Percentiles rank a stretch among this genome's conserved stretches.
Conservation (phyloP, 2,329 filamentous ascomycete species). For the Dryadomyces sulphureus region DNA sequence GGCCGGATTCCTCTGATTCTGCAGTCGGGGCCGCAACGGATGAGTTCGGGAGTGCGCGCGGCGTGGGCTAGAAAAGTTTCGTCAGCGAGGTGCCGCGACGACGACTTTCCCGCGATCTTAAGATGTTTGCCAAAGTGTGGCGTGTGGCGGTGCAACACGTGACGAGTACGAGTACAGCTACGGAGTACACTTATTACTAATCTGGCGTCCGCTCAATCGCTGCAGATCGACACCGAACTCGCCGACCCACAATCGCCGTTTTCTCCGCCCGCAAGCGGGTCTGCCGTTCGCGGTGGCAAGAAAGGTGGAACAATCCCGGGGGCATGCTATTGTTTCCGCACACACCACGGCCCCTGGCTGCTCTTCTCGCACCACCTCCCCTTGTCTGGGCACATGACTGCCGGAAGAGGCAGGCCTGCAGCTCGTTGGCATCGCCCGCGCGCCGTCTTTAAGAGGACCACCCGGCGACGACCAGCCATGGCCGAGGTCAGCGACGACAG, state of each 20-base stretch:
- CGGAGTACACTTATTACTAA: no score
- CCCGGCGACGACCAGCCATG: constrained; percentile 8
- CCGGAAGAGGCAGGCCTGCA: constrained; percentile 3
- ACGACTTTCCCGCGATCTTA: background rate
- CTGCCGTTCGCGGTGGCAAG: background rate
- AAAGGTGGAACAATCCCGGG: constrained; percentile 7
- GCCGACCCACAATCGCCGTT: no score
- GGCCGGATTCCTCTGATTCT: background rate
- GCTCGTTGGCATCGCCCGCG: constrained; percentile 9
- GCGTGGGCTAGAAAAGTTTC: background rate
- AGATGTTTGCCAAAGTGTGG: constrained; percentile 1
- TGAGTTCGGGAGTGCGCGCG: background rate
- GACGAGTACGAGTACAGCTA: background rate
- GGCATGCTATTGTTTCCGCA: constrained; percentile 8
- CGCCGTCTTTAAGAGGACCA: constrained; percentile 12
- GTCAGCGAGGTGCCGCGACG: background rate
- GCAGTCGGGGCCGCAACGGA: background rate
- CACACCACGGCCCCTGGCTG: background rate
- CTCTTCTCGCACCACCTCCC: background rate
- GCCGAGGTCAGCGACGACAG: background rate
- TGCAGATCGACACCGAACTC: no score
- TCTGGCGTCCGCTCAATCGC: no score
- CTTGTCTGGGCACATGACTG: constrained; percentile 6
- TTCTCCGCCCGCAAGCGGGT: no score
- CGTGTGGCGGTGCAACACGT: background rate